Percentiles rank a stretch among this genome's conserved stretches.
Conservation (phyloP, 2,329 filamentous ascomycete genomes). For the Cordyceps farinosa region DNA sequence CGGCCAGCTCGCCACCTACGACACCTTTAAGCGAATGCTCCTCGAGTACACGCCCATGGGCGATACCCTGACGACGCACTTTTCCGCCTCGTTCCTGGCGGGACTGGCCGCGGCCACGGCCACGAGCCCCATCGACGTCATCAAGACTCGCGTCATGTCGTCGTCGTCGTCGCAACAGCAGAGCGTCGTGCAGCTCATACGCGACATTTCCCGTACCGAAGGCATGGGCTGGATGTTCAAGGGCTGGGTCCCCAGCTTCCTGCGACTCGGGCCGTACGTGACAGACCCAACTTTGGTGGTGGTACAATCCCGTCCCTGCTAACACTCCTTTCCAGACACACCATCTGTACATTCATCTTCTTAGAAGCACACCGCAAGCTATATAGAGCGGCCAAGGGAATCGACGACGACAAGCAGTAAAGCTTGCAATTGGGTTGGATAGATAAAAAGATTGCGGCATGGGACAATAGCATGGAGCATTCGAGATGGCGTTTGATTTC, state of each 20-base stretch:
- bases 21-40: constrained; percentile 71
- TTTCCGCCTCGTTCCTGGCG: constrained; percentile 71
- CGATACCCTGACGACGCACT: constrained; percentile 73
- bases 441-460: constrained; percentile 7
- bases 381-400: constrained; percentile 56
- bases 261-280: constrained; percentile 60
- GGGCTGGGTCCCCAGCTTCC: constrained; percentile 79
- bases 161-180: constrained; percentile 49
- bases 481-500: constrained; percentile 26
- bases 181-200: constrained; percentile 57
- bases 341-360: constrained; percentile 82
- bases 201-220: constrained; percentile 65
- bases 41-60: constrained; percentile 62
- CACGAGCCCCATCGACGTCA: constrained; percentile 80
- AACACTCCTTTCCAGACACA: constrained; percentile 55
- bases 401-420: constrained; percentile 25
- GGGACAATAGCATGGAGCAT: constrained; percentile 16
- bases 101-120: constrained; percentile 82
- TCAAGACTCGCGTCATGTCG: constrained; percentile 87
- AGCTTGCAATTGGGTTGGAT: constrained; percentile 26
- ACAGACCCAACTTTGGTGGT: background rate
- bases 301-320: background rate
- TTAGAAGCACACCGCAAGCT: constrained; percentile 81
- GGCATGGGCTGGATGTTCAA: constrained; percentile 83
- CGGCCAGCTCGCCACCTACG: constrained; percentile 78